Base-by-base conservation (phyloP, 768 basidiomycete genomes). In the Chiua virens region DNA sequence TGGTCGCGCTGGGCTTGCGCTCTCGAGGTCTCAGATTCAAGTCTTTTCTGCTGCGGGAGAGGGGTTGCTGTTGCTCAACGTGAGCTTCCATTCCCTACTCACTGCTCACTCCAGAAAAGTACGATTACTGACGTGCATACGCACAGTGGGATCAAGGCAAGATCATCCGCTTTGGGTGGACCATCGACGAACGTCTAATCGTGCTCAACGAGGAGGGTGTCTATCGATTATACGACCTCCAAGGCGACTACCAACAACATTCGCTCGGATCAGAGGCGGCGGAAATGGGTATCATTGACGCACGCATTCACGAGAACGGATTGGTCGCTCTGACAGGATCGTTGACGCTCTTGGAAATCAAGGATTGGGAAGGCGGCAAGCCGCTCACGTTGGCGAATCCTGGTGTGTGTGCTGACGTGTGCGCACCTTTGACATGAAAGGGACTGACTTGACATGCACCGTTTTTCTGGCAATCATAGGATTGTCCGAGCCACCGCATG, bases 201-300 rank as follows among this genome's bases (percentile, higher is more conserved):
- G 81, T 98, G 14, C 71, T 98, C 35, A 91, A 94, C 63, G 93
- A 96, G 69, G 94, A 98, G 60, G 95, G 96, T 22, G 78, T 80
- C 7, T 99, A 97, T 70, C 79, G 97, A 41, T 60, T 98, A 22
- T 98, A 98, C 62, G 88, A 92, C 71, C 73, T 92, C 30, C 86
- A 91, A 68, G 85, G 86, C 49, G 88, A 89, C 58, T 97, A 94
- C 64, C 74, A 81, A 51, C 94, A 98, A 54, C 80, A 85, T 65
- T 92, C 92, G 0, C 77, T 98, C 3, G 93, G 92, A 8, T 74
- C 74, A 9, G 94, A 96, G 45, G 90, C 88, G 0, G 78, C 80
- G 5, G 93, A 95, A 66, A 73, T 84, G 52, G 94, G 92, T 0
- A 78, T 98, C 30, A 74, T 92, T 44, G 89, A 94, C 45, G 95